These are phyloP conservation scores for Citrus sinensis DNA, from an alignment of 345 rosid genomes.

Conservation along the genomic window DNA sequence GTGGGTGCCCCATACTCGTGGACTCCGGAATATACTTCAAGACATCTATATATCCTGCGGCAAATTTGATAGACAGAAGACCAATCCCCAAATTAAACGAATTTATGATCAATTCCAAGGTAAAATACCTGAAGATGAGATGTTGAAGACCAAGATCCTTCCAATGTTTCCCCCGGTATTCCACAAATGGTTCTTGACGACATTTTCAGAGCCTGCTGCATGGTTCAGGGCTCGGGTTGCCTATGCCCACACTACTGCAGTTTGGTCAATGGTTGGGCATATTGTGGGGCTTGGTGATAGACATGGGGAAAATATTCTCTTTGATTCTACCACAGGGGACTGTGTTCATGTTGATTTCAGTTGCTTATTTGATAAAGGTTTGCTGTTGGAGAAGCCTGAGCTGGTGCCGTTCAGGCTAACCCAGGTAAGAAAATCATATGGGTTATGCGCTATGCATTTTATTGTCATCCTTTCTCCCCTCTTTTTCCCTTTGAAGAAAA, in stretches of 20 bases:
- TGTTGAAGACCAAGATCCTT: conserved; percentile 87
- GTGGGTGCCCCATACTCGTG: conserved; percentile 98
- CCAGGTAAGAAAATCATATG: conserved; percentile 55
- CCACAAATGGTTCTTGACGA: conserved; percentile 92
- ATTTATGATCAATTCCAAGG: conserved; percentile 83
- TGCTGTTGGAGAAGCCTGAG: conserved; percentile 97
- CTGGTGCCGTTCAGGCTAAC: conserved; percentile 96
- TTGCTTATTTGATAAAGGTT: conserved; percentile 94
- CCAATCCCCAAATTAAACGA: conserved; percentile 85
- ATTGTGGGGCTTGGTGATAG: conserved; percentile 96
- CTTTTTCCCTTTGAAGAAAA: neutral
- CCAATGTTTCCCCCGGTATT: conserved; percentile 96
- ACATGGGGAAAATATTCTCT: conserved; percentile 97
- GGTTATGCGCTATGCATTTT: neutral
- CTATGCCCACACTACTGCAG: conserved; percentile 96
- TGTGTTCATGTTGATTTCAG: conserved; percentile 99
- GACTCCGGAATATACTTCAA: conserved; percentile 90
- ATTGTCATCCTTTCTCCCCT: neutral
- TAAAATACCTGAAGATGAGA: conserved; percentile 79
- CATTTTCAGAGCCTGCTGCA: conserved; percentile 98
- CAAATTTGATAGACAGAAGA: conserved; percentile 86
- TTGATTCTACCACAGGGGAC: conserved; percentile 97
- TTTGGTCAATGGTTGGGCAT: conserved; percentile 99
- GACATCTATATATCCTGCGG: conserved; percentile 75
- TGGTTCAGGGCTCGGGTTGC: conserved; percentile 98